These are phyloP conservation scores for Shiraia bambusicola DNA, from an alignment of 2,329 filamentous ascomycete species.

Conservation along the genomic window DNA sequence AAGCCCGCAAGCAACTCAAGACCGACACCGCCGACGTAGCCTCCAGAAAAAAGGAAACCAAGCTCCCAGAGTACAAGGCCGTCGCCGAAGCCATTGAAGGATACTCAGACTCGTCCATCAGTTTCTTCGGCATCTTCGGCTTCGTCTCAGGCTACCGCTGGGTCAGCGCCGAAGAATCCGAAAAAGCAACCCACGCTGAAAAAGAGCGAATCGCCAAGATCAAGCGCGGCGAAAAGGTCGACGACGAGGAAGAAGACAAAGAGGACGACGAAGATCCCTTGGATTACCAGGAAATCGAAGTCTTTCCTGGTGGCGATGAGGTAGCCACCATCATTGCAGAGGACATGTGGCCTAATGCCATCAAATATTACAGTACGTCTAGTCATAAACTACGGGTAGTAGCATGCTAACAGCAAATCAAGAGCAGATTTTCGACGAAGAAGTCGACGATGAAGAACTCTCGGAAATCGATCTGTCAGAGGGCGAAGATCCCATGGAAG, in stretches of 20 bases:
- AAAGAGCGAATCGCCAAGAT: slow-evolving; percentile 56
- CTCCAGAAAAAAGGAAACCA: slow-evolving; percentile 57
- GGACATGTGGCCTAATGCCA: slow-evolving; percentile 83
- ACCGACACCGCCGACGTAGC: slow-evolving; percentile 30
- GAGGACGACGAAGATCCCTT: slow-evolving; percentile 62
- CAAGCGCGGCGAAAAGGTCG: slow-evolving; percentile 42
- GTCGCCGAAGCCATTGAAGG: slow-evolving; percentile 57
- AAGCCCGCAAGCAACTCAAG: slow-evolving; percentile 55
- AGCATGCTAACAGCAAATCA: slow-evolving; percentile 42
- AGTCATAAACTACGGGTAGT: not conserved
- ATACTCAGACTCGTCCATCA: slow-evolving; percentile 65
- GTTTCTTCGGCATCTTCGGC: slow-evolving; percentile 90
- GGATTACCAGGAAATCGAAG: slow-evolving; percentile 71
- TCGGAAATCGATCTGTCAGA: slow-evolving; percentile 65
- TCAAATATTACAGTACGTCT: slow-evolving; percentile 85
- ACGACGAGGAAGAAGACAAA: slow-evolving; percentile 40
- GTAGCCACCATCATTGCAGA: slow-evolving; percentile 79
- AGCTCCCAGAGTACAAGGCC: slow-evolving; percentile 56
- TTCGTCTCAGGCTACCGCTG: slow-evolving; percentile 65
- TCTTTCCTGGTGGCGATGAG: slow-evolving; percentile 85
- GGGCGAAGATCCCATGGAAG: slow-evolving; percentile 54
- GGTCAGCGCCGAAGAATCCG: slow-evolving; percentile 72
- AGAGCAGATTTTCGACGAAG: slow-evolving; percentile 60
- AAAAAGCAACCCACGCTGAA: slow-evolving; percentile 61
- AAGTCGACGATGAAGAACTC: slow-evolving; percentile 55